phyloP scores from a whole-genome alignment of 1,284 basidiomycete genomes.

The Entoloma clypeatum region DNA sequence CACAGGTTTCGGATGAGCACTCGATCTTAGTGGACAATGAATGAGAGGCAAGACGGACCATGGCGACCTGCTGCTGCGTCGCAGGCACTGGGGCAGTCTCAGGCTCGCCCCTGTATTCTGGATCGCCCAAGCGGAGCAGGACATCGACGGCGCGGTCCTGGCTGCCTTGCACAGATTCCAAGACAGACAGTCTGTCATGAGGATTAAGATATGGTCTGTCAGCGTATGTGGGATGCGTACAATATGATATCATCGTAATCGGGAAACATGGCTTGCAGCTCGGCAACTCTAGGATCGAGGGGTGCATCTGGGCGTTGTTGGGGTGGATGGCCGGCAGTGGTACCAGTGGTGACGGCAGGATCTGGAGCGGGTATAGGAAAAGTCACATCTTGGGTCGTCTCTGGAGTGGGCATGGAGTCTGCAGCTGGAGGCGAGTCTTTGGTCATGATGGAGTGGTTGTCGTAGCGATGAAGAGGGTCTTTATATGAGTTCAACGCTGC shows the following conservation, averaged over 20 bases:
- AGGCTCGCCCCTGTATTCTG: slow-evolving; percentile 51
- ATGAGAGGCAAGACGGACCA: slow-evolving; percentile 1
- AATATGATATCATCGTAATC: slow-evolving; percentile 69
- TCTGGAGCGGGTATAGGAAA: slow-evolving; percentile 1
- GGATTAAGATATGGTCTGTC: slow-evolving; percentile 11
- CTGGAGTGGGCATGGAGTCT: background rate
- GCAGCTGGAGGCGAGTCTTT: too few relatives aligned
- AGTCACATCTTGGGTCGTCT: background rate
- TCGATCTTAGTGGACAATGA: background rate
- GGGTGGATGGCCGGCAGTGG: background rate
- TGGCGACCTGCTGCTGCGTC: slow-evolving; percentile 7
- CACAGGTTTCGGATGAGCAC: background rate
- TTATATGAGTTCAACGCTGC: too few relatives aligned
- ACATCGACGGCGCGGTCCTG: slow-evolving; percentile 70
- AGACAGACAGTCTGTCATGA: slow-evolving; percentile 50
- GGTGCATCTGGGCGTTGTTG: slow-evolving; percentile 5
- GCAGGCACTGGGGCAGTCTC: background rate
- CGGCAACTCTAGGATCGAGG: slow-evolving; percentile 45
- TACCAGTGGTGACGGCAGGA: slow-evolving; percentile 1
- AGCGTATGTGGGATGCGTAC: slow-evolving; percentile 37
- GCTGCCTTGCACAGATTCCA: slow-evolving; percentile 61
- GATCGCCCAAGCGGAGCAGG: slow-evolving; percentile 78
- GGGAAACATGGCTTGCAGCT: slow-evolving; percentile 70
- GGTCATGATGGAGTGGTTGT: too few relatives aligned
- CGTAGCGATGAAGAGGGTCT: too few relatives aligned